These are phyloP conservation scores for Candida maris DNA, from an alignment of 805 yeast genomes.

Conservation along the genomic window DNA sequence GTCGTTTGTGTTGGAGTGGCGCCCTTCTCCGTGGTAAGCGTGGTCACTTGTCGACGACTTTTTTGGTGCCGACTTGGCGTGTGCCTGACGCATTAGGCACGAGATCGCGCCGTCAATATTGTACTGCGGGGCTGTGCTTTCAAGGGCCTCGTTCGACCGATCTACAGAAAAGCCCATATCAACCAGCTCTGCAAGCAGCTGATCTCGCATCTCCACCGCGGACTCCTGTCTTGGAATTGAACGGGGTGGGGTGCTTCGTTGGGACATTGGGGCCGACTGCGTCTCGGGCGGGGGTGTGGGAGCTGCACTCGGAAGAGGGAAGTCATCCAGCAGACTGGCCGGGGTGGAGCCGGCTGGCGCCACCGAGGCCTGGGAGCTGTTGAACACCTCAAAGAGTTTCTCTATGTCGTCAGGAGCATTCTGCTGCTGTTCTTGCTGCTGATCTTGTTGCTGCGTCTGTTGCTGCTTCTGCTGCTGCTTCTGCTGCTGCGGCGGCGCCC, in stretches of 20 bases:
- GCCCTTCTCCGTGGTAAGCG: background rate
- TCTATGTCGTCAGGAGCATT: constrained; percentile 17
- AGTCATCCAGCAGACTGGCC: background rate
- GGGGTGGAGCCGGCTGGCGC: background rate
- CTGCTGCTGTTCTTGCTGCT: background rate
- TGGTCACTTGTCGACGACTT: constrained; percentile 1
- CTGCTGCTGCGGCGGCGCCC: background rate
- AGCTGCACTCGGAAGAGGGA: background rate
- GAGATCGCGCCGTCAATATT: constrained; percentile 66
- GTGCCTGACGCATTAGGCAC: constrained; percentile 59
- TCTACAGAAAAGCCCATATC: constrained; percentile 77
- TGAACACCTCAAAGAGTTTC: constrained; percentile 20
- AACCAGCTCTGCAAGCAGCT: constrained; percentile 60
- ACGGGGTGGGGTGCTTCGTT: background rate
- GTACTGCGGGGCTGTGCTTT: constrained; percentile 45
- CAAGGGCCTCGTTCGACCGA: constrained; percentile 58
- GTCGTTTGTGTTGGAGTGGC: constrained; percentile 25
- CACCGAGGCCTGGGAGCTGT: background rate
- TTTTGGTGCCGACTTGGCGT: constrained; percentile 28
- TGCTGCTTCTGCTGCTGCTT: no score
- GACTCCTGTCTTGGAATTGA: no score
- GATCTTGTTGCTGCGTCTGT: constrained; percentile 27
- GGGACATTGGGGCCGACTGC: background rate
- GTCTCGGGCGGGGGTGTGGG: background rate
- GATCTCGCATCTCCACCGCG: constrained; percentile 33